phyloP scores from a whole-genome alignment of 345 rosid species.

The Eucalyptus curtisii region DNA sequence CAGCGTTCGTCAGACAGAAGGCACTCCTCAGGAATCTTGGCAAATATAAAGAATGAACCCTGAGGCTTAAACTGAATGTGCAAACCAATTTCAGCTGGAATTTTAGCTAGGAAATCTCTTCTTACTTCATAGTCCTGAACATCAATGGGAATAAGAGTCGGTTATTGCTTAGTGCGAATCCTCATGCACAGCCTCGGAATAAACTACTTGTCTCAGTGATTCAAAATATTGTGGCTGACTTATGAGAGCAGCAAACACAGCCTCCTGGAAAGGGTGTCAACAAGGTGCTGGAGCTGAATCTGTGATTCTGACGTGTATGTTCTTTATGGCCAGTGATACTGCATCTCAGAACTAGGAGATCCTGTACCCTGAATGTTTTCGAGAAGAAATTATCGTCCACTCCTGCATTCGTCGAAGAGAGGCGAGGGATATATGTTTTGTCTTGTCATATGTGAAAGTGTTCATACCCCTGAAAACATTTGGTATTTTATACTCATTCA shows the following conservation, averaged over 20 bases:
- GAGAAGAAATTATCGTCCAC: constrained; percentile 41
- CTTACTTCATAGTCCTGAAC: constrained; percentile 30
- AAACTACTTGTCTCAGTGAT: constrained; percentile 11
- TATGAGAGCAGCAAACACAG: constrained; percentile 29
- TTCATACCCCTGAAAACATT: constrained; percentile 13
- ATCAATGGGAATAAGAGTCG: not conserved
- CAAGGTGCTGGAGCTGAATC: constrained; percentile 51
- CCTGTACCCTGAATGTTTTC: constrained; percentile 42
- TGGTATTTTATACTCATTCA: not conserved
- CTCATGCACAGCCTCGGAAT: not conserved
- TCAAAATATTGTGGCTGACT: constrained; percentile 28
- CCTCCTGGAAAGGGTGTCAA: constrained; percentile 30
- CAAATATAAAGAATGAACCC: constrained; percentile 40
- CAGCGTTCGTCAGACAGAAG: constrained; percentile 29
- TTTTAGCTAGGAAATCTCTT: constrained; percentile 27
- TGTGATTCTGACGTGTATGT: constrained; percentile 36
- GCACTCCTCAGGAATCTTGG: constrained; percentile 30
- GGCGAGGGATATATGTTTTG: constrained; percentile 30
- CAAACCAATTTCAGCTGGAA: constrained; percentile 29
- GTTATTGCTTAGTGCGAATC: not conserved
- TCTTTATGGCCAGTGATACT: constrained; percentile 12
- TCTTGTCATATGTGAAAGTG: constrained; percentile 27
- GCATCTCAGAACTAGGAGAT: not conserved
- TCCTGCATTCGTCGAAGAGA: constrained; percentile 42
- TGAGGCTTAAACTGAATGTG: constrained; percentile 34